These are phyloP conservation scores for Geranomyces michiganensis DNA, from an alignment of 192 early-diverging fungal species.

Conservation along the genomic window DNA sequence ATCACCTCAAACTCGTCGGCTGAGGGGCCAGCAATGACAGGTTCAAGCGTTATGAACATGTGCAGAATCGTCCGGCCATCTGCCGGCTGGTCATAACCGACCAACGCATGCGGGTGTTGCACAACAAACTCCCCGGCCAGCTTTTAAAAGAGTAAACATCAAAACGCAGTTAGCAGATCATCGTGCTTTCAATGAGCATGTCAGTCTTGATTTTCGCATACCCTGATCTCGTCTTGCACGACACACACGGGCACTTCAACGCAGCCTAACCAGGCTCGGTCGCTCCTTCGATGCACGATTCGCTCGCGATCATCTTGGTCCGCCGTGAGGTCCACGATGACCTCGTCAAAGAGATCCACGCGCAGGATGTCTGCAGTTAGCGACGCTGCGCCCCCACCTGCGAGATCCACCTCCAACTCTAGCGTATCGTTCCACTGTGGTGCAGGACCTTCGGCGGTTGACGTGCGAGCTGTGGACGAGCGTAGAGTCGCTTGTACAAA, in stretches of 20 bases:
- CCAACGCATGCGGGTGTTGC: constrained; percentile 37
- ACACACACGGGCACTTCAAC: constrained; percentile 15
- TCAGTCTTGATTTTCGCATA: too few relatives aligned
- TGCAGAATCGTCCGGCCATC: background rate
- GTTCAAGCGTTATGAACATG: constrained; percentile 61
- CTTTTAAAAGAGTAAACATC: constrained; percentile 27
- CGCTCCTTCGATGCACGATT: constrained; percentile 46
- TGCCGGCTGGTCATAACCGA: constrained; percentile 47
- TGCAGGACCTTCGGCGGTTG: constrained; percentile 44
- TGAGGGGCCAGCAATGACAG: constrained; percentile 36
- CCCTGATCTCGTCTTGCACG: too few relatives aligned
- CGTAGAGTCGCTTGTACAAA: constrained; percentile 59
- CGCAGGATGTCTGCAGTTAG: constrained; percentile 51
- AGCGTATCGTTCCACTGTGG: constrained; percentile 66
- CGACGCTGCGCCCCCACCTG: constrained; percentile 43
- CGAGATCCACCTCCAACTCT: constrained; percentile 37
- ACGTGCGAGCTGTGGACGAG: constrained; percentile 39
- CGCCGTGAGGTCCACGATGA: constrained; percentile 48
- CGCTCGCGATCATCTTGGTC: background rate
- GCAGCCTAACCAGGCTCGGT: constrained; percentile 57
- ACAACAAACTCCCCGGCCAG: constrained; percentile 57
- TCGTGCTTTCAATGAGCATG: too few relatives aligned
- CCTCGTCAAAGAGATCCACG: constrained; percentile 61
- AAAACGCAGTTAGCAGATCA: too few relatives aligned
- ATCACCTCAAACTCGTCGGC: constrained; percentile 3